Evolutionary conservation across 345 rosid species (phyloP), one percentile per base, ranked within the genome.

Genomic region (Linum lewisii): DNA sequence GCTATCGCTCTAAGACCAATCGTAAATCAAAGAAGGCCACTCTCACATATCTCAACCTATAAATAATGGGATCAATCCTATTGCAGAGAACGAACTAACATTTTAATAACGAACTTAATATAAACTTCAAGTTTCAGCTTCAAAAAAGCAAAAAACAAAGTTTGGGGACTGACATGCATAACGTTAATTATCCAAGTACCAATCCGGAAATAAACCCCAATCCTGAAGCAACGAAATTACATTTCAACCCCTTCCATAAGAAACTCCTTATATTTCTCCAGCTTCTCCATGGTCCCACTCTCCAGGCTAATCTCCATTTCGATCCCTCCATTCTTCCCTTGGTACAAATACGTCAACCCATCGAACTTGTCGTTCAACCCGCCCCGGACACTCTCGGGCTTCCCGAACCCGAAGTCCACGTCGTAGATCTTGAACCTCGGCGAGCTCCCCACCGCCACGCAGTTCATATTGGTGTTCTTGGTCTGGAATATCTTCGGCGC

Each of bases 301-400:
- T 85, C 90, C 62, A 93, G 73, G 51, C 75, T 74, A 14, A 93
- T 85, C 91, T 85, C 94, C 70, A 89, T 95, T n/a, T 93, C 99
- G 21, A 89, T 25, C 3, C 95, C 97, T 1, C 96, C 97, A 18
- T 61, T 61, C 77, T 89, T 89, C n/a, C 97, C 99, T 59, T 70
- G 99, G 70, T 93, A 89, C 76, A 89, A 23, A 69, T 89, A 87
- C 63, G 89, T 81, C 97, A 89, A 85, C 67, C 97, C 99, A 24
- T 93, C 92, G n/a, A 93, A 93, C 75, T 88, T 61, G 64, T 89
- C 87, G 37, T 89, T 93, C 59, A 77, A 69, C 53, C 99, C 99
- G 49, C 95, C 87, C 69, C 97, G 63, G 38, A 89, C 99, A 0
- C 80, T 69, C 73, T 89, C 97, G 0, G 97, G 97, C 61, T 77